A percentile compares a stretch with the other conserved stretches of the same genome.
Conservation (phyloP, 2,329 filamentous ascomycete genomes). For the Clonostachys rosea region DNA sequence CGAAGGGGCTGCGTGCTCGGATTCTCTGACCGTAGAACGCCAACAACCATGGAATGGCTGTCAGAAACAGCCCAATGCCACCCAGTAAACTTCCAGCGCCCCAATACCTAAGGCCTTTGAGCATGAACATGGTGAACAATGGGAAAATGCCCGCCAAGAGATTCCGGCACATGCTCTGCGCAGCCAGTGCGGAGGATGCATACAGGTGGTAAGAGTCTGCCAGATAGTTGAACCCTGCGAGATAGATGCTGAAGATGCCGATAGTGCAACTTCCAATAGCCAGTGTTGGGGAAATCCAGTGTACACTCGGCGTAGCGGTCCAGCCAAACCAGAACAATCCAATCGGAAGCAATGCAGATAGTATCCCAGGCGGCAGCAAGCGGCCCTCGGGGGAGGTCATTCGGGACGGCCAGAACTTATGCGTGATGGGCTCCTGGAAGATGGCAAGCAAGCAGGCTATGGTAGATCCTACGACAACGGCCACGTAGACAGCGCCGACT, state of each 20-base stretch:
- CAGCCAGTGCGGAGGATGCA: conserved; percentile 61
- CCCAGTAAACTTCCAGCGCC: conserved; percentile 61
- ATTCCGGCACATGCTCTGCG: conserved; percentile 64
- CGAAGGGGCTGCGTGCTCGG: conserved; percentile 58
- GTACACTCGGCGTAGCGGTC: conserved; percentile 44
- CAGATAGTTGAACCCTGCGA: conserved; percentile 66
- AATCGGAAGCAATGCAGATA: conserved; percentile 57
- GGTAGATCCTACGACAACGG: conserved; percentile 27
- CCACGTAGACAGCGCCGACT: conserved; percentile 57
- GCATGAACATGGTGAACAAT: conserved; percentile 57
- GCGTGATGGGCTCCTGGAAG: conserved; percentile 50
- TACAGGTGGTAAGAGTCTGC: conserved; percentile 65
- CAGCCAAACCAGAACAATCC: conserved; percentile 70
- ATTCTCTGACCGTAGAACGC: conserved; percentile 61
- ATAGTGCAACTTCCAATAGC: conserved; percentile 60
- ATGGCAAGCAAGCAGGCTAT: conserved; percentile 51
- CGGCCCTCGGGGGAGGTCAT: conserved; percentile 49
- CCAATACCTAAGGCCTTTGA: conserved; percentile 50
- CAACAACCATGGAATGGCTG: conserved; percentile 62
- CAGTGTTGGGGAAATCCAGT: conserved; percentile 61
- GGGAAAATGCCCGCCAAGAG: conserved; percentile 61
- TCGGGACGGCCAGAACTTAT: conserved; percentile 31
- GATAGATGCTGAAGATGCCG: conserved; percentile 64
- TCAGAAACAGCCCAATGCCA: conserved; percentile 53
- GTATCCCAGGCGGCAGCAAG: conserved; percentile 59